These are phyloP conservation scores for Neurospora sp. DNA, from an alignment of 495 filamentous ascomycete genomes.

Conservation along the genomic window DNA sequence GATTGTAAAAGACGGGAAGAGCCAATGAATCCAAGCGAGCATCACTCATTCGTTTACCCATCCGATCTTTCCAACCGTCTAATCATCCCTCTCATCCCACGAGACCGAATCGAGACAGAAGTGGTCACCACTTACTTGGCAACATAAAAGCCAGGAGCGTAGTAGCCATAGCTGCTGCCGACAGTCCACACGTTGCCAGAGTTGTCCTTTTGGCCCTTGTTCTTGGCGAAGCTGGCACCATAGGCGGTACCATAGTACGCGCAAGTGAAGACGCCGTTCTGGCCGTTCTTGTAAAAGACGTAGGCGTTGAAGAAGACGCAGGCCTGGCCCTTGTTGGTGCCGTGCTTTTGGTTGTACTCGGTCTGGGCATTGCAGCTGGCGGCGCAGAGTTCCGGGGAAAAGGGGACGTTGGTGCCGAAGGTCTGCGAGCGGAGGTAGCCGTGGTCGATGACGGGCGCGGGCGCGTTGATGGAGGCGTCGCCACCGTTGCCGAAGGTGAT, in stretches of 20 bases:
- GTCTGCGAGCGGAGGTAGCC: slow-evolving; percentile 35
- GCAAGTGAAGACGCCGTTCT: slow-evolving; percentile 8
- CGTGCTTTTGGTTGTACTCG: slow-evolving; percentile 24
- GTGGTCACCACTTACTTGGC: background rate
- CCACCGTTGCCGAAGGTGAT: slow-evolving; percentile 13
- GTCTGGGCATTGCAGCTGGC: slow-evolving; percentile 32
- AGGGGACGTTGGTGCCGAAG: slow-evolving; percentile 27
- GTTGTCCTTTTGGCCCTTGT: slow-evolving; percentile 8
- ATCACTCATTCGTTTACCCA: background rate
- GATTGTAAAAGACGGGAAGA: background rate
- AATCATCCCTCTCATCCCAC: background rate
- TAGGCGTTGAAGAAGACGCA: slow-evolving; percentile 42
- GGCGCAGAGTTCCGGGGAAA: slow-evolving; percentile 30
- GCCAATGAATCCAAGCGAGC: background rate
- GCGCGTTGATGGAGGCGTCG: slow-evolving; percentile 33
- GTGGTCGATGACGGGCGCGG: slow-evolving; percentile 12
- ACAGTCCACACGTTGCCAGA: slow-evolving; percentile 5
- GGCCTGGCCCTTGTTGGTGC: slow-evolving; percentile 17
- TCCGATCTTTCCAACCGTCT: background rate
- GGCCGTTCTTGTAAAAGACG: slow-evolving; percentile 32
- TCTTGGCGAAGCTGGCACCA: slow-evolving; percentile 6
- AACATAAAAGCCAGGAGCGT: background rate
- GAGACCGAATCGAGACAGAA: background rate
- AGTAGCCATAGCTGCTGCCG: slow-evolving; percentile 7
- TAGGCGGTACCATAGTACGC: slow-evolving; percentile 7